Base-by-base conservation (phyloP, 2,329 filamentous ascomycete genomes). In the Diaporthe citrichinensis region DNA sequence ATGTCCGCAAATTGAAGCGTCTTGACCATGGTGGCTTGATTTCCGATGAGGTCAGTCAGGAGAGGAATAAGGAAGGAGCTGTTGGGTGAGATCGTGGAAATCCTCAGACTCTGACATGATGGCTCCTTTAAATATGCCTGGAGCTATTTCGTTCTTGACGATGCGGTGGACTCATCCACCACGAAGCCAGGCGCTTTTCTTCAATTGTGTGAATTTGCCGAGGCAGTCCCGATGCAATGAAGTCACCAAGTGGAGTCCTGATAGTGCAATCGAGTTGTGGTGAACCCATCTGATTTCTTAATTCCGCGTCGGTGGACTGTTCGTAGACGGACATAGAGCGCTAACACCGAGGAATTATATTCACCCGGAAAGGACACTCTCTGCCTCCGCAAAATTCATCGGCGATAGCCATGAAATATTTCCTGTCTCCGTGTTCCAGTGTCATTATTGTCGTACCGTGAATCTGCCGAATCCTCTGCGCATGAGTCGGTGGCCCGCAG, bases 1-100 rank as follows among this genome's bases (percentile, higher is more conserved):
- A 84, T 80, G 71, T 84, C 79, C 31, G 39, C 59, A n/a, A 62
- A 62, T 12, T 20, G 59, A 12, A 62, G n/a, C 4, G 36, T 62
- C n/a, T 62, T 44, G 12, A 44, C 39, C 59, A 62, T 62, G 23
- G n/a, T 44, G n/a, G 4, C n/a, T 41, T 44, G 39, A 12, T 23
- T 44, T 44, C 20, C 15, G 20, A 20, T 31, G 39, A 20, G 3
- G 3, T 44, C 15, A 28, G 31, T 31, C 20, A 44, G 14, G 28
- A 23, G 25, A 15, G 14, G 8, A 6, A 12, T 23, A 34, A 44
- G 10, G 6, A 44, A 20, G 14, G 14, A 20, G 25, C 15, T 46
- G 36, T 23, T 46, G 59, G n/a, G 9, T 46, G 59, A 31, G 25
- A 28, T 23, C 46, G 25, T 28, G 5, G 14, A 31, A 28, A 20